Conservation (phyloP, 306 rosid species). For the Cyamopsis tetragonoloba region DNA sequence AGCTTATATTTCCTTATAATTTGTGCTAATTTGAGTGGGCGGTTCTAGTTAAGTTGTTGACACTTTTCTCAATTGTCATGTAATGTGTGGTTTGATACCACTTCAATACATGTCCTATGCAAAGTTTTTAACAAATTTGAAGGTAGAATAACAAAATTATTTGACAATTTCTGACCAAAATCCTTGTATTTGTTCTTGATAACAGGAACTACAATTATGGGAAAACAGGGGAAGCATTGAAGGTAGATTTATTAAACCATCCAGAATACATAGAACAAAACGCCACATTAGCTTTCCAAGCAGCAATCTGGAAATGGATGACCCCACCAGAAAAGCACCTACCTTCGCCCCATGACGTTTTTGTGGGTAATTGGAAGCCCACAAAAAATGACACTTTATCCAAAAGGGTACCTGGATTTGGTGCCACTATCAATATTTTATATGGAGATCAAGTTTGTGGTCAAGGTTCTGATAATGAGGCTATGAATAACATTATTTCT, state of each 20-base stretch:
- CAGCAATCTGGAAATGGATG: conserved; percentile 90
- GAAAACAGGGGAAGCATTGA: conserved; percentile 63
- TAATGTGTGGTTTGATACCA: no score
- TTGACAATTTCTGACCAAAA: not conserved
- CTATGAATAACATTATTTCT: conserved; percentile 75
- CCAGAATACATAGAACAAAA: conserved; percentile 95
- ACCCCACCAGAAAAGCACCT: conserved; percentile 70
- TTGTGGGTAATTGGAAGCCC: conserved; percentile 90
- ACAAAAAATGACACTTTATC: conserved; percentile 81
- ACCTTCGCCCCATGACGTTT: conserved; percentile 82
- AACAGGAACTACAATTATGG: conserved; percentile 92
- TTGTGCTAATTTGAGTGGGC: not conserved
- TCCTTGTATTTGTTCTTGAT: conserved; percentile 4
- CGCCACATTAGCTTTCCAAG: conserved; percentile 84
- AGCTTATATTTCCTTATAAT: not conserved
- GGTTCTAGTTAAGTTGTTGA: not conserved
- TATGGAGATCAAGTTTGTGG: conserved; percentile 70
- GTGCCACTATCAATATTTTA: conserved; percentile 75
- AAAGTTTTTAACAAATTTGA: no score
- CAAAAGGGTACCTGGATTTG: conserved; percentile 86
- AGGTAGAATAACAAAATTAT: not conserved
- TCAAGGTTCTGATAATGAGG: conserved; percentile 58
- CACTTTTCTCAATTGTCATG: no score
- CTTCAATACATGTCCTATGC: no score
- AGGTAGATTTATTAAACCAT: conserved; percentile 71